phyloP scores from a whole-genome alignment of 495 filamentous ascomycete genomes.

The Saxophila tyrrhenica region DNA sequence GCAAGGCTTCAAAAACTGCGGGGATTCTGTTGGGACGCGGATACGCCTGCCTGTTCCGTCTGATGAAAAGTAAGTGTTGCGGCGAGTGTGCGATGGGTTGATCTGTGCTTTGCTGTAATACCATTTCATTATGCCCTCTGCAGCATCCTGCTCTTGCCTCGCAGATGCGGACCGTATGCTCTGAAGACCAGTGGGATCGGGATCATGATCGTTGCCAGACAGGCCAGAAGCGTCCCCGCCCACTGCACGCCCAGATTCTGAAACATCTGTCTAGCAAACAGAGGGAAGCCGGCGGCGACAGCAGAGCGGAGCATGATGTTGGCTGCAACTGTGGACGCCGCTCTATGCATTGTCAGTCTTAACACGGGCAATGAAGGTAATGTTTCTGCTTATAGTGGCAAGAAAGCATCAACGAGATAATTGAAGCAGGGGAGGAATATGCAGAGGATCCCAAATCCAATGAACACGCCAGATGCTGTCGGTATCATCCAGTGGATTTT shows the following conservation, averaged over 20 bases:
- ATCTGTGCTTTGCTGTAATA: no score
- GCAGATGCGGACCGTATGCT: slow-evolving; percentile 37
- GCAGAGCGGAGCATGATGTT: slow-evolving; percentile 57
- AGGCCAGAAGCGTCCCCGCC: slow-evolving; percentile 33
- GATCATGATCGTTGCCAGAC: slow-evolving; percentile 41
- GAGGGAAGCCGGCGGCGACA: slow-evolving; percentile 54
- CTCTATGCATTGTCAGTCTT: slow-evolving; percentile 35
- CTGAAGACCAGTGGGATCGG: slow-evolving; percentile 46
- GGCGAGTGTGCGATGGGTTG: no score
- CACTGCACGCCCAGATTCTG: slow-evolving; percentile 28
- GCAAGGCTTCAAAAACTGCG: no score
- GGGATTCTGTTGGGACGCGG: no score
- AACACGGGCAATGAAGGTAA: no score
- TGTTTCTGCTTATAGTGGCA: no score
- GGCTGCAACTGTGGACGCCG: slow-evolving; percentile 45
- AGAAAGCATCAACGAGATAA: slow-evolving; percentile 45
- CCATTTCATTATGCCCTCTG: no score
- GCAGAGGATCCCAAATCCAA: slow-evolving; percentile 43
- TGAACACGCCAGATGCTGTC: slow-evolving; percentile 31
- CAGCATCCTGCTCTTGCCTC: slow-evolving; percentile 35
- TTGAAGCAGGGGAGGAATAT: slow-evolving; percentile 20
- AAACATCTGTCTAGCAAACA: slow-evolving; percentile 54
- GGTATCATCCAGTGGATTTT: background rate
- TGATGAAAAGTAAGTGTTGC: no score
- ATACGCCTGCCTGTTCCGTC: no score